Evolutionary conservation across 257 asterid genomes (phyloP), one percentile per base, ranked within the genome.

Genomic region (Solanum medicagineum): DNA sequence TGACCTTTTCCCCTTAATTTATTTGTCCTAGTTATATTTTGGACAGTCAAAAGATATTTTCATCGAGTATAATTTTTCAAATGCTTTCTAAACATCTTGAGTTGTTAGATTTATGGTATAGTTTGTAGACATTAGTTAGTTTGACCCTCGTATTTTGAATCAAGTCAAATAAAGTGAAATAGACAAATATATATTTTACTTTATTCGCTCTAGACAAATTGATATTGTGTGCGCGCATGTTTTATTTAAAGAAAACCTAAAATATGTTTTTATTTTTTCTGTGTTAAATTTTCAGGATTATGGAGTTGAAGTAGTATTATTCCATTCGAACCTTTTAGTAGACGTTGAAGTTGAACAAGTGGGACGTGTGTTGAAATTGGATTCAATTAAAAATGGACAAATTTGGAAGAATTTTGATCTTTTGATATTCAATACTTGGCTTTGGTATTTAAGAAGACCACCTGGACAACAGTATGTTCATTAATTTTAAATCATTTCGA

Each of bases 371-470:
- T 47, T 91, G 81, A 91, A 90, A 51, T 88, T 91, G 5, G 79
- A 89, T 17, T 90, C 94, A 42, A 19, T 90, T 2, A 84, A 74
- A 24, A 40, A 32, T 42, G 94, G 93, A 71, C 90, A 85, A 3
- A 82, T 70, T 13, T 91, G 94, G 93, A 91, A 85, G 85, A 63
- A 87, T 19, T 66, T 26, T 17, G 92, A 90, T 84, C 77, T 89
- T 65, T 89, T 91, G 84, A 83, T 91, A 42, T 86, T 91, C 83
- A 91, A 91, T 81, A 87, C 90, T 16, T 90, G 92, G 92, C 90
- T 89, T 80, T 91, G 92, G 93, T 91, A 90, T 90, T 70, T 74
- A 49, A 89, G 91, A 11, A 74, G 54, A 14, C 91, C 89, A 65
- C 24, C 82, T 7, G 84, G 83, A 63, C 91, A 91, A 85, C 90